Evolutionary conservation across 208 protist genomes (phyloP).

Genomic region (Lotmaria passim): DNA sequence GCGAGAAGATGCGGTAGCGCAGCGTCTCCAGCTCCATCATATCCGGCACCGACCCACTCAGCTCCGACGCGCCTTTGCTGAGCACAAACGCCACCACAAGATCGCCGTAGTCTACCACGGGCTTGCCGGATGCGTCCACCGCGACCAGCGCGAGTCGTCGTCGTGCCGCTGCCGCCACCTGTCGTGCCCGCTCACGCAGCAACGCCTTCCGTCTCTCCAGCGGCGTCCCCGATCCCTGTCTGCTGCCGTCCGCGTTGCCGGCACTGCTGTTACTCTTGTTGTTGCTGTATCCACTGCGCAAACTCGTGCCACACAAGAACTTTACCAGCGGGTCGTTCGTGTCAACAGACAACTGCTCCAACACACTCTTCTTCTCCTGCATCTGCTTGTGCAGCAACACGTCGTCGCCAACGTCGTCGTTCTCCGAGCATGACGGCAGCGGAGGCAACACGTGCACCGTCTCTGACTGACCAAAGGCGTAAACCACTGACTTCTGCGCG

Average conservation of each 20-base stretch:
- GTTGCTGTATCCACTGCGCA: background rate
- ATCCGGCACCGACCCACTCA: conserved; percentile 65
- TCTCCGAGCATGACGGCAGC: conserved; percentile 33
- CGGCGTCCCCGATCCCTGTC: conserved; percentile 20
- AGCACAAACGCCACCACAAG: conserved; percentile 78
- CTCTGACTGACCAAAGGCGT: conserved; percentile 72
- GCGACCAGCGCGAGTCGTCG: conserved; percentile 20
- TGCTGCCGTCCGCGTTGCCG: conserved; percentile 15
- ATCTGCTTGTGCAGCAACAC: conserved; percentile 26
- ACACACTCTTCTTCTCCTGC: conserved; percentile 8
- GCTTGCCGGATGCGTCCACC: conserved; percentile 37
- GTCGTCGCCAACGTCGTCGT: conserved; percentile 21
- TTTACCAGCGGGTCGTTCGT: conserved; percentile 35
- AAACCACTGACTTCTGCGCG: conserved; percentile 71
- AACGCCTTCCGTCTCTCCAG: conserved; percentile 22
- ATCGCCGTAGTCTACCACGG: conserved; percentile 67
- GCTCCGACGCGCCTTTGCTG: conserved; percentile 52
- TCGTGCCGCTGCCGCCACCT: conserved; percentile 17
- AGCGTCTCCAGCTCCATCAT: conserved; percentile 77
- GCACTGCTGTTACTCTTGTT: background rate
- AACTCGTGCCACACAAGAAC: conserved; percentile 20
- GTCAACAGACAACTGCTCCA: conserved; percentile 15
- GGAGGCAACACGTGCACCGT: conserved; percentile 84
- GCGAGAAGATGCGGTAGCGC: conserved; percentile 80
- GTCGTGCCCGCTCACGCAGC: conserved; percentile 31